Percentiles rank a stretch among this genome's conserved stretches.
phyloP scores from a whole-genome alignment of 345 rosid species.

The Durio zibethinus region DNA sequence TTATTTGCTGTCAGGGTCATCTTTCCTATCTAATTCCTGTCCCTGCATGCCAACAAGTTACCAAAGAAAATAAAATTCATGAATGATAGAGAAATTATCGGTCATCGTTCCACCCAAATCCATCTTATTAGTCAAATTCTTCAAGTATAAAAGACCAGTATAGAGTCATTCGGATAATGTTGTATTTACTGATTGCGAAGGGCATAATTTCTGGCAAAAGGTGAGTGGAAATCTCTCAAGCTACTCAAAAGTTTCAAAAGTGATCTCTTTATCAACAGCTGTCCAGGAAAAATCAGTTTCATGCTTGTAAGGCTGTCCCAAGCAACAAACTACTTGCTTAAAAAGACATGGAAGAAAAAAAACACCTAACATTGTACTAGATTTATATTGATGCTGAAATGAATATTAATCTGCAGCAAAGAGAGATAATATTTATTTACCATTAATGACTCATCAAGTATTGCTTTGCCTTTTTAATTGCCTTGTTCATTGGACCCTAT shows the following conservation, averaged over 20 bases:
- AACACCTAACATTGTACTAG: conserved; percentile 14
- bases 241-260: conserved; percentile 30
- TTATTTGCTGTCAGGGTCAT: conserved; percentile 23
- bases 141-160: not conserved
- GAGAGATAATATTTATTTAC: no score
- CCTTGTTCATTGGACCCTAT: not conserved
- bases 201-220: conserved; percentile 22
- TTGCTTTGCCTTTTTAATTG: not conserved
- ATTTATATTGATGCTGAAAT: not conserved
- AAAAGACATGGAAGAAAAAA: conserved; percentile 33
- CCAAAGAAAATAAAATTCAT: conserved; percentile 7
- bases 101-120: conserved; percentile 13
- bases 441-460: no score
- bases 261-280: conserved; percentile 22
- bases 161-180: not conserved
- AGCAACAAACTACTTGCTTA: conserved; percentile 35
- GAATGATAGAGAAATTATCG: not conserved
- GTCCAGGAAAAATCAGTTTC: conserved; percentile 4
- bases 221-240: conserved; percentile 30
- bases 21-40: conserved; percentile 13
- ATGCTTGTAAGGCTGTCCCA: conserved; percentile 24
- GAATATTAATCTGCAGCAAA: no score
- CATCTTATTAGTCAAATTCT: conserved; percentile 22
- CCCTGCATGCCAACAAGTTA: conserved; percentile 24
- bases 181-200: conserved; percentile 8